Evolutionary conservation across 306 rosid species (phyloP).

Genomic region (Pterocarpus santalinus): DNA sequence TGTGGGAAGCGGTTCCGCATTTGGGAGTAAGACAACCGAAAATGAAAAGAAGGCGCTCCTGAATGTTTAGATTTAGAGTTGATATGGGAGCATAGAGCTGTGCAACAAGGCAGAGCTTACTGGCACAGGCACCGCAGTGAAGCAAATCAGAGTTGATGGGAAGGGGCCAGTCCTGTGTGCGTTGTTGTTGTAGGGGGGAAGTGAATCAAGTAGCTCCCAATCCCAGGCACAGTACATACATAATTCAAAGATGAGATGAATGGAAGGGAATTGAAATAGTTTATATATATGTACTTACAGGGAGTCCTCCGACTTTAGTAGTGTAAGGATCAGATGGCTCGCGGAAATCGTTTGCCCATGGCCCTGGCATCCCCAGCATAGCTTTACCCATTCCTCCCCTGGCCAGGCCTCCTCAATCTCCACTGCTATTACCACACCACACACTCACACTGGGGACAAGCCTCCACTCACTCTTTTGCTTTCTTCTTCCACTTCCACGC

Average conservation of each 20-base stretch:
- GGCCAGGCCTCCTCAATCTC: no score
- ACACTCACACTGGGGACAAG: no score
- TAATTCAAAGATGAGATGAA: no score
- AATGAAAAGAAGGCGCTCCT: slow-evolving; percentile 73
- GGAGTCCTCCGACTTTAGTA: slow-evolving; percentile 85
- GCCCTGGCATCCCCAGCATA: slow-evolving; percentile 84
- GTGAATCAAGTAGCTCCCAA: no score
- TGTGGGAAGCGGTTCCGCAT: slow-evolving; percentile 61
- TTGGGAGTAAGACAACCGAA: slow-evolving; percentile 70
- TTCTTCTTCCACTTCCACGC: background rate
- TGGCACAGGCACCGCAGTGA: slow-evolving; percentile 63
- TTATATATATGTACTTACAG: slow-evolving; percentile 57
- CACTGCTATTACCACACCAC: no score
- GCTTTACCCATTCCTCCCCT: slow-evolving; percentile 48
- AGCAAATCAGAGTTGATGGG: slow-evolving; percentile 57
- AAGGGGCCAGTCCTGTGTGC: slow-evolving; percentile 76
- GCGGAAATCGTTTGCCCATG: slow-evolving; percentile 68
- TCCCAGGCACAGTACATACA: no score
- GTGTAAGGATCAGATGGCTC: slow-evolving; percentile 80
- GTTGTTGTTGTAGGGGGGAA: background rate
- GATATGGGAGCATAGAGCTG: slow-evolving; percentile 87
- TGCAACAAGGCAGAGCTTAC: slow-evolving; percentile 64
- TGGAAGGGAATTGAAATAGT: background rate
- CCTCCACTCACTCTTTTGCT: no score
- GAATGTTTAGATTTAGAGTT: slow-evolving; percentile 38